phyloP scores from a whole-genome alignment of 1,284 basidiomycete genomes.

The Irpex rosettiformis region DNA sequence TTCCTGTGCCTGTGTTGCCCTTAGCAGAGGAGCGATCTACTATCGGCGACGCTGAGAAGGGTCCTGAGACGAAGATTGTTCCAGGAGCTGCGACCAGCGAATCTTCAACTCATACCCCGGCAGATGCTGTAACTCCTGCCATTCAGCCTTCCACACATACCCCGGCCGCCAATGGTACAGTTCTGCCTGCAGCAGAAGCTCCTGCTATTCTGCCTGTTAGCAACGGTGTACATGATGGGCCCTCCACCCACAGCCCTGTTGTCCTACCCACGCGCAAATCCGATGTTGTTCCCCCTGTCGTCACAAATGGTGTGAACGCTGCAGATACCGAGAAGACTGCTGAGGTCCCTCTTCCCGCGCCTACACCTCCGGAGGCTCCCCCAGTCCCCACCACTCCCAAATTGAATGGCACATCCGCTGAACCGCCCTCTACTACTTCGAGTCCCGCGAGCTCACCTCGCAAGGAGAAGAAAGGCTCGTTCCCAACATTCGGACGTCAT shows the following conservation, averaged over 20 bases:
- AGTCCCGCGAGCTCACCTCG: constrained; percentile 16
- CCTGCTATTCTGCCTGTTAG: not conserved
- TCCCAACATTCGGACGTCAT: constrained; percentile 27
- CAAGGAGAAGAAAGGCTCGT: constrained; percentile 28
- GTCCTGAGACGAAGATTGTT: constrained; percentile 9
- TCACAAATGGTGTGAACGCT: constrained; percentile 3
- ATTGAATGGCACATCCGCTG: constrained; percentile 15
- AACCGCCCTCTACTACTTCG: constrained; percentile 14
- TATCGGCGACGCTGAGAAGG: constrained; percentile 9
- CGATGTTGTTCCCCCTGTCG: not conserved
- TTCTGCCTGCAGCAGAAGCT: not conserved
- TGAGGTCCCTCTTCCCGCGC: constrained; percentile 6
- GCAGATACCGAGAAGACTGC: constrained; percentile 10
- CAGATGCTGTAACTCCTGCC: constrained; percentile 1
- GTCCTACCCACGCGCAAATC: not conserved
- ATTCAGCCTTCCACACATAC: constrained; percentile 11
- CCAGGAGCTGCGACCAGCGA: constrained; percentile 10
- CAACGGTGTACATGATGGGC: constrained; percentile 2
- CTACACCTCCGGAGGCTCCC: constrained; percentile 11
- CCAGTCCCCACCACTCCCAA: constrained; percentile 10
- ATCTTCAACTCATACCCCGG: constrained; percentile 15
- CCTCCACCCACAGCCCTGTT: constrained; percentile 19
- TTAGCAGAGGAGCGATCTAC: constrained; percentile 6
- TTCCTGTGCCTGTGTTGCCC: constrained; percentile 17
- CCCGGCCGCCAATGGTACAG: constrained; percentile 1